A percentile compares a stretch with the other conserved stretches of the same genome.
Evolutionary conservation across 225 moss, liverwort and hornwort species (phyloP).

Genomic region (Rhytidiadelphus loreus): DNA sequence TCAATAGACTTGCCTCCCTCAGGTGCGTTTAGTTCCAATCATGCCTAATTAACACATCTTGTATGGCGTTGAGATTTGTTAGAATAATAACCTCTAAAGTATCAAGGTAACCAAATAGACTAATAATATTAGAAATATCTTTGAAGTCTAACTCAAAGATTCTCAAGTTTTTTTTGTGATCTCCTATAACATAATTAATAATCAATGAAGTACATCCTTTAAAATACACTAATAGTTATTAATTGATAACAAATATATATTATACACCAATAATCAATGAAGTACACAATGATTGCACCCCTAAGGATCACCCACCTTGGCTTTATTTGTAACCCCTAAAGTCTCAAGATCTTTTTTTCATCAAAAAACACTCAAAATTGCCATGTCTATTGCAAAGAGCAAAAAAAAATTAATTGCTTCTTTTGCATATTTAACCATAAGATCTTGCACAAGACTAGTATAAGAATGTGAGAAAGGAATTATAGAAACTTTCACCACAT

Average conservation of each 20-base stretch:
- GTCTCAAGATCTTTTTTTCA: neutral
- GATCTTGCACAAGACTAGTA: neutral
- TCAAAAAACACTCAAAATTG: neutral
- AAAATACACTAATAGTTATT: neutral
- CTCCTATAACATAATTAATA: neutral
- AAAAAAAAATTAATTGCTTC: neutral
- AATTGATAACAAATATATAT: neutral
- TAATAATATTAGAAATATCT: no score
- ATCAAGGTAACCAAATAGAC: neutral
- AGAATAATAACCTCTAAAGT: neutral
- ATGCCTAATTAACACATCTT: no score
- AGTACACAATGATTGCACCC: no score
- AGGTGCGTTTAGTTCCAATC: conserved; percentile 14
- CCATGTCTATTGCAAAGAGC: neutral
- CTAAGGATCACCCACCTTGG: neutral
- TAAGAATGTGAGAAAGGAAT: neutral
- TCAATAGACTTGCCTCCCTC: conserved; percentile 56
- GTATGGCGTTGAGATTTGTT: rapidly evolving
- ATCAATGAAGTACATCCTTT: neutral
- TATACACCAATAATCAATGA: neutral
- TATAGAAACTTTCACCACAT: neutral
- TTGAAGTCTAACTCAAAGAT: rapidly evolving
- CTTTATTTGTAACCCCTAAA: neutral
- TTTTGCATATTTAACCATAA: neutral
- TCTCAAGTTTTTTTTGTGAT: rapidly evolving